Evolutionary conservation across 306 rosid genomes (phyloP).

Genomic region (Rosa persica): DNA sequence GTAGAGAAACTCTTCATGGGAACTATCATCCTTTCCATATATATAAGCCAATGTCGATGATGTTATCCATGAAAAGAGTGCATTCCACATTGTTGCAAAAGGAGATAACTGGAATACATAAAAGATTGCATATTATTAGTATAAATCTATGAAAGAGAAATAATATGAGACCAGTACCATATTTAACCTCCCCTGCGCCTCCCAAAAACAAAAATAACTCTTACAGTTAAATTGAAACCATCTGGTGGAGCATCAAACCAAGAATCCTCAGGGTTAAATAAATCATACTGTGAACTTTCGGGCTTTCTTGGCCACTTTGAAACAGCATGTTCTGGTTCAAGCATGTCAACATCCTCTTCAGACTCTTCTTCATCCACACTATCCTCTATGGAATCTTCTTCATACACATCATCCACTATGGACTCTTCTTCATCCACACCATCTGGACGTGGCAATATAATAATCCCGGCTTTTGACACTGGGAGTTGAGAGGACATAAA

Average conservation of each 20-base stretch:
- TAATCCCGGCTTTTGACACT: conserved; percentile 82
- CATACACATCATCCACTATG: conserved; percentile 27
- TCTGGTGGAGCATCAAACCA: conserved; percentile 89
- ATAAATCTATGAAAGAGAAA: conserved; percentile 11
- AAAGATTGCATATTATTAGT: conserved; percentile 9
- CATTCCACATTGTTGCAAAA: conserved; percentile 84
- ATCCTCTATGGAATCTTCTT: conserved; percentile 24
- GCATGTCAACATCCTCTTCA: conserved; percentile 34
- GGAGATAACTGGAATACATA: conserved; percentile 66
- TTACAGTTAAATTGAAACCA: conserved; percentile 74
- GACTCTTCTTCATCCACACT: conserved; percentile 10
- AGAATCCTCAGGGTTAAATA: conserved; percentile 68
- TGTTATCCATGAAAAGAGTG: conserved; percentile 75
- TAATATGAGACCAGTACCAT: neutral
- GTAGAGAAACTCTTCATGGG: conserved; percentile 65
- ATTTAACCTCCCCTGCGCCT: neutral
- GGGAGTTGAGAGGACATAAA: conserved; percentile 29
- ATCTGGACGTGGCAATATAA: conserved; percentile 54
- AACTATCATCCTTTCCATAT: conserved; percentile 83
- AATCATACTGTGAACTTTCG: conserved; percentile 45
- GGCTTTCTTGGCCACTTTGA: conserved; percentile 69
- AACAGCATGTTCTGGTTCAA: conserved; percentile 50
- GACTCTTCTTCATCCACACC: conserved; percentile 33
- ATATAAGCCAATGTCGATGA: conserved; percentile 80
- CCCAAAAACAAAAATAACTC: conserved; percentile 7